A percentile compares a stretch with the other conserved stretches of the same genome.
Conservation (phyloP, 2,329 filamentous ascomycete genomes). For the Nannizziopsis arthrosporioides region DNA sequence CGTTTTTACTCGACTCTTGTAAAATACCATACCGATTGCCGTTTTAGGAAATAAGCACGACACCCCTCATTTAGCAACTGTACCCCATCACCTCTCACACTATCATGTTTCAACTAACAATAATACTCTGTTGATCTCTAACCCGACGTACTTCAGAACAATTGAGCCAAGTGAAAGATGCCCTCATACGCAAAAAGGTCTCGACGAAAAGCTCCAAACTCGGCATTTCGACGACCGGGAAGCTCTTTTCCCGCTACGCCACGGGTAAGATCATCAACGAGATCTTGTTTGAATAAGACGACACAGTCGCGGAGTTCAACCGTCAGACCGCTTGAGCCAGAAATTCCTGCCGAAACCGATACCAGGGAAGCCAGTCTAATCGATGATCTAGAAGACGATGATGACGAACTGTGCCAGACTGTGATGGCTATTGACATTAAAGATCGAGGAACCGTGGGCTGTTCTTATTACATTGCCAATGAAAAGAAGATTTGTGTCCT, state of each 20-base stretch:
- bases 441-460: constrained; percentile 61
- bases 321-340: background rate
- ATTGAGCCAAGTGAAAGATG: background rate
- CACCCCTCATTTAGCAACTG: background rate
- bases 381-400: constrained; percentile 19
- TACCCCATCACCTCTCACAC: background rate
- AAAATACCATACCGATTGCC: constrained; percentile 5
- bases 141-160: background rate
- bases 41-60: background rate
- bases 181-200: background rate
- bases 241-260: background rate
- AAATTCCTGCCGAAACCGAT: background rate
- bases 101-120: background rate
- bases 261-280: background rate
- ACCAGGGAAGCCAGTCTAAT: background rate
- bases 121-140: background rate
- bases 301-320: constrained; percentile 1
- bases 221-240: background rate
- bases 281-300: background rate
- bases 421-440: constrained; percentile 71
- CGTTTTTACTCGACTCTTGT: background rate
- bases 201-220: background rate
- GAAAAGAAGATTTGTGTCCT: constrained; percentile 63
- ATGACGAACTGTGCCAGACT: constrained; percentile 52
- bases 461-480: constrained; percentile 64